Evolutionary conservation across 257 asterid species (phyloP).

Genomic region (Solanum chiquidenum): DNA sequence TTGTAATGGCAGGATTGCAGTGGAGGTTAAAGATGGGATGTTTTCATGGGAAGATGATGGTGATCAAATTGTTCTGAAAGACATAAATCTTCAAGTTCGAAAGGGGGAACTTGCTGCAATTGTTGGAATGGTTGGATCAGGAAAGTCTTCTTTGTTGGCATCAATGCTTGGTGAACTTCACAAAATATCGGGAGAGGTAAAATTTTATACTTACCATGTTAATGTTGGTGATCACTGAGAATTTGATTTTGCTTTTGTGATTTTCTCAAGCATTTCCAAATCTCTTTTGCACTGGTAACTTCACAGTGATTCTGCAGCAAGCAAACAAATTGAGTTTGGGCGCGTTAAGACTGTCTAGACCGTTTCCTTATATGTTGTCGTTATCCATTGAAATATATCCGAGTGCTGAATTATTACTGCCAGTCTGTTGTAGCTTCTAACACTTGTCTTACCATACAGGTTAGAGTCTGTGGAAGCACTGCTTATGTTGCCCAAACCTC

Average conservation of each 20-base stretch:
- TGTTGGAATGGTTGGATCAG: conserved; percentile 82
- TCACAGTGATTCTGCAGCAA: not conserved
- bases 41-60: conserved; percentile 67
- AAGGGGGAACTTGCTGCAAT: conserved; percentile 75
- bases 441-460: conserved; percentile 18
- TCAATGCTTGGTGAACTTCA: conserved; percentile 65
- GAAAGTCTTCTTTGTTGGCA: conserved; percentile 64
- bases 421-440: not conserved
- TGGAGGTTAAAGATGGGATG: conserved; percentile 37
- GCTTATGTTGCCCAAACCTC: conserved; percentile 69
- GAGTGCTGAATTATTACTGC: not conserved
- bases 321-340: not conserved
- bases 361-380: not conserved
- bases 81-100: conserved; percentile 33
- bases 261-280: not conserved
- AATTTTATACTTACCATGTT: not conserved
- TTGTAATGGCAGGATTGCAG: conserved; percentile 20
- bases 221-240: not conserved
- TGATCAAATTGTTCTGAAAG: conserved; percentile 17
- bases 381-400: not conserved
- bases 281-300: not conserved
- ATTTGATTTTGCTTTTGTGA: not conserved
- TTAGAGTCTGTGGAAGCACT: conserved; percentile 58
- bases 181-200: conserved; percentile 55
- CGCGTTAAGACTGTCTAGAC: not conserved